Percentiles rank a stretch among this genome's conserved stretches.
These are phyloP conservation scores for Peronosclerospora sorghi DNA, from an alignment of 352 stramenopile genomes.

Conservation along the genomic window DNA sequence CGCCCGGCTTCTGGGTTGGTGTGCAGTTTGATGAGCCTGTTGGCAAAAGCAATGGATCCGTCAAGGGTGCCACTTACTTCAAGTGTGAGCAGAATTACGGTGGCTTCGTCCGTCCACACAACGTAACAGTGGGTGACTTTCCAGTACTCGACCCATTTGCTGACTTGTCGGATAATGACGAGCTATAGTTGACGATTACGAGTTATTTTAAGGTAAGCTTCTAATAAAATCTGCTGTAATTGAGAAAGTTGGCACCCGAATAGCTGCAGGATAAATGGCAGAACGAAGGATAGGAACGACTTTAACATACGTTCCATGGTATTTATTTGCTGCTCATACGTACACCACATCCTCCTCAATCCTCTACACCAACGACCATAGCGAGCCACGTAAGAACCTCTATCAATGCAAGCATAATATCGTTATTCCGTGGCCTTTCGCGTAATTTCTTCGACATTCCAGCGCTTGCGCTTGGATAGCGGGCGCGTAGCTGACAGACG, in stretches of 20 bases:
- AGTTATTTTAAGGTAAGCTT: not conserved
- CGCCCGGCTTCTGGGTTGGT: constrained; percentile 89
- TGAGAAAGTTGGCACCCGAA: too few species aligned
- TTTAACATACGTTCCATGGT: constrained; percentile 44
- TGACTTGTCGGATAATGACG: constrained; percentile 69
- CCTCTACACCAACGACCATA: too few species aligned
- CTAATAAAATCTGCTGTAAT: not conserved
- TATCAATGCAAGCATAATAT: not conserved
- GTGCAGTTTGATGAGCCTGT: constrained; percentile 96
- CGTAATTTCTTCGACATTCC: constrained; percentile 85
- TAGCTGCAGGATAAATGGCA: not conserved
- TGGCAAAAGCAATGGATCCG: constrained; percentile 87
- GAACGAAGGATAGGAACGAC: constrained; percentile 20
- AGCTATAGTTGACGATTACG: constrained; percentile 30
- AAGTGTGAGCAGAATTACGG: constrained; percentile 86
- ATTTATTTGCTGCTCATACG: constrained; percentile 19
- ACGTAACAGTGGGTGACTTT: constrained; percentile 92
- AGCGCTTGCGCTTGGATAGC: constrained; percentile 82
- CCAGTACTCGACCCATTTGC: constrained; percentile 71
- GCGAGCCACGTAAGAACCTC: not conserved
- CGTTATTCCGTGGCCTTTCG: constrained; percentile 76
- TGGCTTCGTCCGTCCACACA: constrained; percentile 90
- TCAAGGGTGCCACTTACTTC: constrained; percentile 90
- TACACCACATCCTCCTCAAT: too few species aligned
- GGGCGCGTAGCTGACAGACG: constrained; percentile 62